Evolutionary conservation across 2,329 filamentous ascomycete species (phyloP).

Genomic region (Onygena corvina): DNA sequence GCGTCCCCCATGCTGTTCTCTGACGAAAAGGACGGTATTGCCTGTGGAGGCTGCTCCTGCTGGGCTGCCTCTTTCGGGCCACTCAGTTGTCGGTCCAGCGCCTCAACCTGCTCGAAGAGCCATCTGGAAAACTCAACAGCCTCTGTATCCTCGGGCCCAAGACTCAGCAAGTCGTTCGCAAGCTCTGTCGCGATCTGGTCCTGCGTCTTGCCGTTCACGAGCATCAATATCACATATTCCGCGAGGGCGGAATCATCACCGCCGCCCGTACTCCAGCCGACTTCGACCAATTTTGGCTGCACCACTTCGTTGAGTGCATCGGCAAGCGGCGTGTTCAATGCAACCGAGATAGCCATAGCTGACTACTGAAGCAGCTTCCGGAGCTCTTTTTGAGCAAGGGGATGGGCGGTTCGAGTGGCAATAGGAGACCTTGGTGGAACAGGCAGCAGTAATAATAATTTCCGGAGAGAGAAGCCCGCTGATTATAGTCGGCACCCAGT

Average conservation of each 20-base stretch:
- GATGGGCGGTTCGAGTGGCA: slow-evolving; percentile 3
- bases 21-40: slow-evolving; percentile 26
- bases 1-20: slow-evolving; percentile 17
- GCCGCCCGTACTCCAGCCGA: slow-evolving; percentile 77
- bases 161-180: slow-evolving; percentile 69
- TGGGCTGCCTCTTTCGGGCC: slow-evolving; percentile 26
- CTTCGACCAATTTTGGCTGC: slow-evolving; percentile 81
- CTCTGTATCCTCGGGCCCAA: slow-evolving; percentile 70
- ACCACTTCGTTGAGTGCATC: slow-evolving; percentile 71
- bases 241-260: slow-evolving; percentile 72
- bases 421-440: not conserved
- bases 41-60: slow-evolving; percentile 18
- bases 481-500: no score
- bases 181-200: slow-evolving; percentile 81
- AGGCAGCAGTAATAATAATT: no score
- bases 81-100: slow-evolving; percentile 52
- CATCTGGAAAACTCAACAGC: slow-evolving; percentile 76
- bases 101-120: slow-evolving; percentile 79
- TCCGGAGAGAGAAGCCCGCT: no score
- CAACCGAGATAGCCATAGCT: slow-evolving; percentile 66
- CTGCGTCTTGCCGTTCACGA: slow-evolving; percentile 87
- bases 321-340: slow-evolving; percentile 68
- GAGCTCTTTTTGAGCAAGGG: not conserved
- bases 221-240: slow-evolving; percentile 95
- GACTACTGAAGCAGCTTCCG: not conserved